A percentile compares a stretch with the other conserved stretches of the same genome.
These are phyloP conservation scores for Capsicum rhomboideum DNA, from an alignment of 257 asterid species.

Conservation along the genomic window DNA sequence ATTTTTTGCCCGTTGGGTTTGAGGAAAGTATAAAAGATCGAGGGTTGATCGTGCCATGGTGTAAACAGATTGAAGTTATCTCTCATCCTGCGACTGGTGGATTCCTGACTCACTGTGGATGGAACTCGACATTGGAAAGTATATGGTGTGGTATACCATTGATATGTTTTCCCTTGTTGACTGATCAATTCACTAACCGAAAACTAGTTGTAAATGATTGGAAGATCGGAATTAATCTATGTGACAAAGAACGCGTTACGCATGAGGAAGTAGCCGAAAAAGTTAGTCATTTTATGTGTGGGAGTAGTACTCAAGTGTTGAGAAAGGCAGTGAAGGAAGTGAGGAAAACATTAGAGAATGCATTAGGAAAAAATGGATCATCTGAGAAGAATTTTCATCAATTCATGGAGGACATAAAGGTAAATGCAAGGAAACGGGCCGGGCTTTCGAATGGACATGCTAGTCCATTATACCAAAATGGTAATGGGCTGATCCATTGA, in stretches of 20 bases:
- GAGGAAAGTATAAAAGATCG: constrained; percentile 22
- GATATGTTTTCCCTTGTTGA: constrained; percentile 51
- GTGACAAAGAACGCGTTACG: constrained; percentile 29
- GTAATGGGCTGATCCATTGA: neutral
- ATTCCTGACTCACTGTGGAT: constrained; percentile 66
- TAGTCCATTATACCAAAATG: constrained; percentile 2
- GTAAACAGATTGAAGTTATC: constrained; percentile 49
- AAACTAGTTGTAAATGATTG: constrained; percentile 67
- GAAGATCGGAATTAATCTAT: constrained; percentile 57
- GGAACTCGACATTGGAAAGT: constrained; percentile 67
- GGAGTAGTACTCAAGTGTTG: constrained; percentile 24
- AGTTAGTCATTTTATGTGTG: constrained; percentile 38
- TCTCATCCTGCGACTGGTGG: constrained; percentile 61
- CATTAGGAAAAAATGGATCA: constrained; percentile 46
- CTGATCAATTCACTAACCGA: constrained; percentile 65
- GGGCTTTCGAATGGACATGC: constrained; percentile 14
- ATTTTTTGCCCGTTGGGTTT: constrained; percentile 35
- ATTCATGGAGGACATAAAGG: constrained; percentile 42
- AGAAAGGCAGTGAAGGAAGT: constrained; percentile 38
- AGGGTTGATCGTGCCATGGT: constrained; percentile 59
- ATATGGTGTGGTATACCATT: constrained; percentile 52
- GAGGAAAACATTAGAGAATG: constrained; percentile 34
- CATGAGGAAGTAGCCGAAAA: constrained; percentile 46
- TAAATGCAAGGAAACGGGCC: constrained; percentile 21
- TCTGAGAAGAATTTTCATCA: constrained; percentile 37